Conservation (phyloP, 495 filamentous ascomycete genomes). For the Neurospora intermedia region DNA sequence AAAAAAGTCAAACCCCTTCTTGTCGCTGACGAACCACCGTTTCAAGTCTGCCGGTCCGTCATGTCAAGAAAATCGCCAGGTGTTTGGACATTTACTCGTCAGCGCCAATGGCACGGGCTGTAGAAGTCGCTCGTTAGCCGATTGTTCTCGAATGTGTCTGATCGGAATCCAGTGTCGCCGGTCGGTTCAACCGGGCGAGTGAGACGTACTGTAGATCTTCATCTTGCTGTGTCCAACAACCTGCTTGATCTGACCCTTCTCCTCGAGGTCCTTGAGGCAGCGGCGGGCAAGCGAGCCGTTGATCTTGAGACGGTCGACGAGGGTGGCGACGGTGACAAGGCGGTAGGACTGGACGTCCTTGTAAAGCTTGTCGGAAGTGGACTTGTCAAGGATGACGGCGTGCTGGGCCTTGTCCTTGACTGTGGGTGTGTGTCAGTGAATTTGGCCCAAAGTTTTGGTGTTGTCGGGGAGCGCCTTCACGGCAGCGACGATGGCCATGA, state of each 20-base stretch:
- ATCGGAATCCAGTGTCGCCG: neutral
- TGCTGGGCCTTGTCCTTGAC: constrained; percentile 99
- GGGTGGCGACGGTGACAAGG: constrained; percentile 95
- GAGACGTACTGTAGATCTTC: constrained; percentile 89
- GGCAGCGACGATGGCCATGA: neutral
- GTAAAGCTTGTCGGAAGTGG: constrained; percentile 81
- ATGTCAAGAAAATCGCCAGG: constrained; percentile 11
- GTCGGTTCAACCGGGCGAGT: neutral
- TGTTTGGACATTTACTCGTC: constrained; percentile 41
- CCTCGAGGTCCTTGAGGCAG: constrained; percentile 89
- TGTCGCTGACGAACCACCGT: constrained; percentile 19
- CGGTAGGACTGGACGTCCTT: constrained; percentile 99
- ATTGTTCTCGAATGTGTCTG: neutral
- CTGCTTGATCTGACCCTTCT: constrained; percentile 97
- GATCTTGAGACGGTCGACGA: constrained; percentile 99
- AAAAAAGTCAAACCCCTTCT: constrained; percentile 20
- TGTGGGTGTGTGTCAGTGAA: constrained; percentile 24
- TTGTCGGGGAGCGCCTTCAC: neutral
- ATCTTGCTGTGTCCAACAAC: constrained; percentile 92
- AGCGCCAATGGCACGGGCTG: constrained; percentile 51
- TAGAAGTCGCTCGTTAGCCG: constrained; percentile 22
- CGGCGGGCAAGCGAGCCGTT: constrained; percentile 91
- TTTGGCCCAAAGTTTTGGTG: neutral
- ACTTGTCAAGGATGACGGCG: constrained; percentile 69
- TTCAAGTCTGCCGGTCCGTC: constrained; percentile 19